These are phyloP conservation scores for Penicillium herquei DNA, from an alignment of 495 filamentous ascomycete genomes.

Conservation along the genomic window DNA sequence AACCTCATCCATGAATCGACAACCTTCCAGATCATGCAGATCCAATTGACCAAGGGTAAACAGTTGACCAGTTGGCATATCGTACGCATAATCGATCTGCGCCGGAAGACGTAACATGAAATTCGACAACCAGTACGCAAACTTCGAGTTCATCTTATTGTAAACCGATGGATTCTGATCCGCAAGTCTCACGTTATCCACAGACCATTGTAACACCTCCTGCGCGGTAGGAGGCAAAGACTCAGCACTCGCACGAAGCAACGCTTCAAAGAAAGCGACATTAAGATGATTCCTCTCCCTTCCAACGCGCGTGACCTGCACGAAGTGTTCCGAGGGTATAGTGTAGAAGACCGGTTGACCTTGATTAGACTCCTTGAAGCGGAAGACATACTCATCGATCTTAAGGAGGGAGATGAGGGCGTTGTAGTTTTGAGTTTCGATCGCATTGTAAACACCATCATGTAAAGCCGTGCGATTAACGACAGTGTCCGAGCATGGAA, in stretches of 20 bases:
- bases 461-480: conserved; percentile 33
- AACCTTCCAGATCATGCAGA: conserved; percentile 15
- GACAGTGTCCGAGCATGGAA: neutral
- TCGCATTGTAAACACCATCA: conserved; percentile 35
- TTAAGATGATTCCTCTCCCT: conserved; percentile 21
- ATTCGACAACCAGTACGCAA: conserved; percentile 38
- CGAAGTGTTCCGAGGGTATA: conserved; percentile 31
- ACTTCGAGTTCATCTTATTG: conserved; percentile 10
- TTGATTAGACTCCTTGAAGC: conserved; percentile 8
- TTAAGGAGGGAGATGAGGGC: conserved; percentile 39
- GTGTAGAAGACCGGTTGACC: conserved; percentile 14
- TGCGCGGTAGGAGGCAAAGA: conserved; percentile 34
- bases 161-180: neutral
- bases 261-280: conserved; percentile 28
- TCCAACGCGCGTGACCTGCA: conserved; percentile 23
- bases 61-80: conserved; percentile 12
- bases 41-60: conserved; percentile 33
- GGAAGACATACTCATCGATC: conserved; percentile 38
- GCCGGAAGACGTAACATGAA: conserved; percentile 34
- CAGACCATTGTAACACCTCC: conserved; percentile 36
- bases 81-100: conserved; percentile 14
- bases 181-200: conserved; percentile 19
- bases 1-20: conserved; percentile 30
- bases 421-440: conserved; percentile 25
- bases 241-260: conserved; percentile 42